Evolutionary conservation across 495 filamentous ascomycete species (phyloP).

Genomic region (Elasticomyces elasticus): DNA sequence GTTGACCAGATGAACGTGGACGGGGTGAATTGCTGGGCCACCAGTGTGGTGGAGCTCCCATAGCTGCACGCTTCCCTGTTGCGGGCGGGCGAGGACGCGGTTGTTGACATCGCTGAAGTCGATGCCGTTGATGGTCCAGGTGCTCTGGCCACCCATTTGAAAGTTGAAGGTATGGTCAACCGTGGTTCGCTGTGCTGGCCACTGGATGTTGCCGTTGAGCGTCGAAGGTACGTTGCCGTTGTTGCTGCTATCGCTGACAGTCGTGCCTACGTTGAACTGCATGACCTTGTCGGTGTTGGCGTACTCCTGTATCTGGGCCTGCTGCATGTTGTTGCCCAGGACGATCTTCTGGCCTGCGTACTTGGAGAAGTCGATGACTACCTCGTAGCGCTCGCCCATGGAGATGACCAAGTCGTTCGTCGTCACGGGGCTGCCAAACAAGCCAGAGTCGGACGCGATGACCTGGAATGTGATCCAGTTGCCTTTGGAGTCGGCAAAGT

Average conservation of each 20-base stretch:
- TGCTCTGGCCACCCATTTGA: conserved; percentile 30
- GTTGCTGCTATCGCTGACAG: conserved; percentile 29
- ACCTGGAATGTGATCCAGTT: conserved; percentile 42
- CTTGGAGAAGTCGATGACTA: conserved; percentile 42
- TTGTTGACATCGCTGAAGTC: conserved; percentile 41
- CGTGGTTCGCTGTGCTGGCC: conserved; percentile 27
- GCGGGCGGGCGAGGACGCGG: conserved; percentile 42
- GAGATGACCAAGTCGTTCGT: conserved; percentile 34
- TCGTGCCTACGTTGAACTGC: conserved; percentile 41
- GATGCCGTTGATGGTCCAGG: conserved; percentile 43
- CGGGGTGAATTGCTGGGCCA: conserved; percentile 42
- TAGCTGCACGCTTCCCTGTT: conserved; percentile 39
- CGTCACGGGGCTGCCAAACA: conserved; percentile 32
- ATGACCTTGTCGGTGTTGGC: conserved; percentile 43
- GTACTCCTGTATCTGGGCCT: conserved; percentile 37
- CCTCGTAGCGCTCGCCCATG: conserved; percentile 49
- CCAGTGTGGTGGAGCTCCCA: conserved; percentile 43
- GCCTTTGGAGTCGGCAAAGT: conserved; percentile 28
- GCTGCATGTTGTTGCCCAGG: conserved; percentile 37
- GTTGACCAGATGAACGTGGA: conserved; percentile 53
- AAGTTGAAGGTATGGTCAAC: conserved; percentile 41
- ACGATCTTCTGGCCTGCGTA: conserved; percentile 42
- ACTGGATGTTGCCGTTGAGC: conserved; percentile 27
- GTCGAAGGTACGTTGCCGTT: conserved; percentile 29
- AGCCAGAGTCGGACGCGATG: conserved; percentile 44